phyloP scores from a whole-genome alignment of 2,329 filamentous ascomycete genomes.

The Sphaerostilbella broomeana region DNA sequence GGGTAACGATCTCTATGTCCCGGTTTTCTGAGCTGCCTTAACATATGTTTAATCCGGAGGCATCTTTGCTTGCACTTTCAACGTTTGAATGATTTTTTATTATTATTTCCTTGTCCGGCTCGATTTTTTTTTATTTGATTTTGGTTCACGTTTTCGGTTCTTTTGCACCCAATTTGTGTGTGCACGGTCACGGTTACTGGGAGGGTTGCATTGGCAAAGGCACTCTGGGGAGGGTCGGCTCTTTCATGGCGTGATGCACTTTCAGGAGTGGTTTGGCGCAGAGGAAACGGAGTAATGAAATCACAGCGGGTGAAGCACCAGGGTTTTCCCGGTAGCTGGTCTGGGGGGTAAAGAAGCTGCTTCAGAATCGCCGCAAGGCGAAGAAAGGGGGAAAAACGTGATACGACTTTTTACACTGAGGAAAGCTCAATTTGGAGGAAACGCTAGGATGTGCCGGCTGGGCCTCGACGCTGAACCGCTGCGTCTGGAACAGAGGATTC shows the following conservation, averaged over 20 bases:
- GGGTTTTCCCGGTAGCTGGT: conserved; percentile 12
- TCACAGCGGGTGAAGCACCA: conserved; percentile 12
- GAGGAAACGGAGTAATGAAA: conserved; percentile 15
- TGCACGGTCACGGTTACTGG: conserved; percentile 12
- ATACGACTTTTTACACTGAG: conserved; percentile 13
- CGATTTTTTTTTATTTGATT: conserved; percentile 7
- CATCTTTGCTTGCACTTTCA: conserved; percentile 10
- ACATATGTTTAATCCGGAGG: conserved; percentile 10
- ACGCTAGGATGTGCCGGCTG: too few relatives aligned
- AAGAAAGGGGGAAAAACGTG: conserved; percentile 7
- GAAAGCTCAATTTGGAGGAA: too few relatives aligned
- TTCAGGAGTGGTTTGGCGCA: conserved; percentile 14
- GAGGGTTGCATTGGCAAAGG: conserved; percentile 12
- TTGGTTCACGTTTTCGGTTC: conserved; percentile 8
- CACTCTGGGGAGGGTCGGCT: conserved; percentile 11
- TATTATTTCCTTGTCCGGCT: conserved; percentile 7
- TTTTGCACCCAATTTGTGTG: conserved; percentile 6
- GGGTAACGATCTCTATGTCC: too few relatives aligned
- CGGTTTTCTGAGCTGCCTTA: too few relatives aligned
- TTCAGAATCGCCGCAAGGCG: conserved; percentile 14
- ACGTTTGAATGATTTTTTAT: conserved; percentile 4
- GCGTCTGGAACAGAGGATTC: too few relatives aligned
- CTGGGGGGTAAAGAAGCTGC: conserved; percentile 14
- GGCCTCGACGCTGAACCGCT: not conserved
- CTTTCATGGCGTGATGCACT: conserved; percentile 16